Base-by-base conservation (phyloP, 2,329 filamentous ascomycete genomes). In the Penicillium sp. region DNA sequence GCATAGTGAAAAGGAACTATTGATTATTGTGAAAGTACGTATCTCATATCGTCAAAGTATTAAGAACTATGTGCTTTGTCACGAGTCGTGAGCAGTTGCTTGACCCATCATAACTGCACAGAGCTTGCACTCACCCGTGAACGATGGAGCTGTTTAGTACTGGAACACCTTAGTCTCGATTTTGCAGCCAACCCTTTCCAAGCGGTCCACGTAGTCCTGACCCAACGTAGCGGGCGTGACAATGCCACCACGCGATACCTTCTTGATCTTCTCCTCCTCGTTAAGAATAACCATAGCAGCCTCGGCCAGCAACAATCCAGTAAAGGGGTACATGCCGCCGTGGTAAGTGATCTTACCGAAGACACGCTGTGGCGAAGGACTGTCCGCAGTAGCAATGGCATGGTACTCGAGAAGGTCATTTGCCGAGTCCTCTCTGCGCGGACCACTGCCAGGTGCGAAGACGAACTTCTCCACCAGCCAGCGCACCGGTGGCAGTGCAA, bases 401-500 rank as follows among this genome's bases (percentile, higher is more conserved):
- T 78, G 72, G 58, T 74, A 74, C 59, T 79, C 77, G 5, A 78
- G 46, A 11, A 58, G 64, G 49, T 79, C 74, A 47, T 74, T 69
- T 35, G 59, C 58, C 42, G 64, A 73, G 49, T 63, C 76, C 66
- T 82, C 78, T 60, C 71, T 74, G 5, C 67, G 67, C 2, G 80
- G 78, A 0, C 82, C 82, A 29, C 76, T 62, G 1, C 83, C 82
- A 3, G 82, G 81, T n/a, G 75, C 70, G 50, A 76, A 79, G 34
- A 82, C 69, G 29, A 81, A 62, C 44, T 74, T 73, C 58, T 77
- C 76, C 38, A 80, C 53, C 4, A 82, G 59, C 72, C 77, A 81
- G 18, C 85, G 80, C 0, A 85, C 72, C 0, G 82, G 83, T 4
- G 82, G 76, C 22, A 84, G 59, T 5, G 77, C 57, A 3, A 87